A percentile compares a stretch with the other conserved stretches of the same genome.
phyloP scores from a whole-genome alignment of 1,284 basidiomycete species.

The Rhodotorula mucilaginosa region DNA sequence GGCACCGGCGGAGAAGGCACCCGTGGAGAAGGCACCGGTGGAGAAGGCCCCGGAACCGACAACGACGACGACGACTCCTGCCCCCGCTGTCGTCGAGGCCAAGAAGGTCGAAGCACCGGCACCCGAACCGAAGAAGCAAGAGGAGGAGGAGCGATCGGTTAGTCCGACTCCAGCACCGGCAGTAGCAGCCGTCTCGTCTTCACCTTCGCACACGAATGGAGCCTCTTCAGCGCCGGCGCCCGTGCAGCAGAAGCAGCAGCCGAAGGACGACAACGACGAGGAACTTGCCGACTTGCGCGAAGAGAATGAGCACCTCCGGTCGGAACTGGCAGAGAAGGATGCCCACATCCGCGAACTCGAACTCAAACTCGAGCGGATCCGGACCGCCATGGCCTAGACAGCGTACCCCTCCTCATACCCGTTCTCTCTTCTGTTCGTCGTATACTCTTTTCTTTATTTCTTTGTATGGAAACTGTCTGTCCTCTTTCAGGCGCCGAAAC shows the following conservation, averaged over 20 bases:
- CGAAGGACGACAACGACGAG: conserved; percentile 19
- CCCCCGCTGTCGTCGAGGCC: conserved; percentile 39
- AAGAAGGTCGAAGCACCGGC: conserved; percentile 39
- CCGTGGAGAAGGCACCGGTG: conserved; percentile 43
- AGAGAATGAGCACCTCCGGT: conserved; percentile 63
- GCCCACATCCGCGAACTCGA: conserved; percentile 76
- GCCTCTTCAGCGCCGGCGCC: background rate
- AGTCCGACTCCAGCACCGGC: conserved; percentile 22
- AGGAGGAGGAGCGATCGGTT: background rate
- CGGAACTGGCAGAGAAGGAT: conserved; percentile 69
- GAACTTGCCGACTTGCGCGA: conserved; percentile 49
- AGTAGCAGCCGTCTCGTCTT: no score
- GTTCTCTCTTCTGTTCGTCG: background rate
- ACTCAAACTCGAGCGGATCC: conserved; percentile 65
- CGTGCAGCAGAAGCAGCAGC: background rate
- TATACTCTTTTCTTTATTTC: background rate
- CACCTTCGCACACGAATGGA: conserved; percentile 1
- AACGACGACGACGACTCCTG: conserved; percentile 42
- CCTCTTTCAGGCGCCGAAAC: background rate
- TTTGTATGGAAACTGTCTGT: background rate
- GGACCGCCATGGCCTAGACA: conserved; percentile 15
- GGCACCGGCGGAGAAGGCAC: conserved; percentile 47
- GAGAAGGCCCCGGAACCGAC: conserved; percentile 49
- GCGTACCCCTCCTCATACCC: background rate
- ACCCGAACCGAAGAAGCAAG: conserved; percentile 27